Evolutionary conservation across 1,139 yeast genomes (phyloP), one percentile per base, ranked within the genome.

Genomic region (Cylindricascospora bacillispora): DNA sequence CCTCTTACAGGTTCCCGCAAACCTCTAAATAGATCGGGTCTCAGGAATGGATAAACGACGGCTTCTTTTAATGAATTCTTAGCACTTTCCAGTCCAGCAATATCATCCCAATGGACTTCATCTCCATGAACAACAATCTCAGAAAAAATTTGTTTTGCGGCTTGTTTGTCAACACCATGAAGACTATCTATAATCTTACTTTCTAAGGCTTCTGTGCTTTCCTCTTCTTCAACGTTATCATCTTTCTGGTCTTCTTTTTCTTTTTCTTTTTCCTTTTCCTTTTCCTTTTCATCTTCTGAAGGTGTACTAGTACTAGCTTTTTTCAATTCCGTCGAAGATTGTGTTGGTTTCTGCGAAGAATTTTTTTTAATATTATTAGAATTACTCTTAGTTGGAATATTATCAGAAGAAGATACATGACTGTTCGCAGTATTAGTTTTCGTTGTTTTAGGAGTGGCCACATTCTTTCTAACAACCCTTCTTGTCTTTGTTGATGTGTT

Each of bases 1-100:
- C 98, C 98, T 40, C 95, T 62, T 0, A 94, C 93, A 1, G 98
- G 98, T 54, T 89, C 97, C 42, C 98, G 65, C 35, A 89, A 61
- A 0, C 98, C 98, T 29, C 75, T 70, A 49, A 89, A 89, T 37
- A 89, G 61, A 55, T 89, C 98, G 0, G 98, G 98, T 29, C 97
- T 66, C 41, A 89, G 60, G 52, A 89, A 86, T 19, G 98, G 98
- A 54, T 89, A 86, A 12, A 89, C 97, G 4, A 89, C 98, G 0
- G 98, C 89, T 51, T 89, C 98, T 50, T 89, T 89, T 34, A 89
- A 63, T 1, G 95, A 80, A 41, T 70, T 74, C 49, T 89, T 89
- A 5, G 98, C 97, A 11, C 70, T 68, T 37, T 85, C 95, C 23
- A 89, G 59, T 1, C 98, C 98, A 1, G 95, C 95, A 41, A 89